A percentile compares a stretch with the other conserved stretches of the same genome.
phyloP scores from a whole-genome alignment of 2,329 filamentous ascomycete species.

The Pseudogymnoascus sp. region DNA sequence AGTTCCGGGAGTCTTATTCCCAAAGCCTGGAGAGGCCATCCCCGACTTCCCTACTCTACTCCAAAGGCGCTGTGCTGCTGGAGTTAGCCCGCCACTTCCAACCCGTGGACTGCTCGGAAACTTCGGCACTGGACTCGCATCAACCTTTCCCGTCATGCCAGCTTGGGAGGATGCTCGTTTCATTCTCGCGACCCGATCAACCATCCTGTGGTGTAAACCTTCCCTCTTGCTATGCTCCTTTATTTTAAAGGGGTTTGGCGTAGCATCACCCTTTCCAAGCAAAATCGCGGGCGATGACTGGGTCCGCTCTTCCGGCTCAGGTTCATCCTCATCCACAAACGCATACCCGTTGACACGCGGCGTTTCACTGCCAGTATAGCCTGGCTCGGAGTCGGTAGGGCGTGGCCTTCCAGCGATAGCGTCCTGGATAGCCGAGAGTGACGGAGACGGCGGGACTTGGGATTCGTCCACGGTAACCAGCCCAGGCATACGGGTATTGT shows the following conservation, averaged over 20 bases:
- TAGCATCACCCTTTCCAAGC: constrained; percentile 53
- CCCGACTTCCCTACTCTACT: constrained; percentile 49
- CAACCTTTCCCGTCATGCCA: constrained; percentile 54
- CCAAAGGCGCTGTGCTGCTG: constrained; percentile 65
- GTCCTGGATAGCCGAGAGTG: constrained; percentile 75
- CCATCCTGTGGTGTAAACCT: constrained; percentile 76
- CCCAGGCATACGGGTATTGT: constrained; percentile 72
- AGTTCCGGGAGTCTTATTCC: constrained; percentile 24
- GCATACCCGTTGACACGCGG: constrained; percentile 89
- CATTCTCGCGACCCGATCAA: constrained; percentile 70
- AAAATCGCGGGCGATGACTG: constrained; percentile 43
- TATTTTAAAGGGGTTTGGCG: constrained; percentile 74
- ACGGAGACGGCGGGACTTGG: constrained; percentile 66
- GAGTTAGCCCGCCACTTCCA: constrained; percentile 53
- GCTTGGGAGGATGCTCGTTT: constrained; percentile 58
- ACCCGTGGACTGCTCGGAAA: constrained; percentile 62
- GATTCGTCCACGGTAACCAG: constrained; percentile 33
- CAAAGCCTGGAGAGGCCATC: constrained; percentile 26
- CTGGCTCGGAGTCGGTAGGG: constrained; percentile 55
- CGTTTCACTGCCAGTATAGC: constrained; percentile 60
- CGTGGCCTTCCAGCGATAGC: constrained; percentile 71
- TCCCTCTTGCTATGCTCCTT: constrained; percentile 70
- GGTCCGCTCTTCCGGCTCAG: constrained; percentile 40
- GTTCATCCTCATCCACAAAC: constrained; percentile 76
- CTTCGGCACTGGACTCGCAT: constrained; percentile 58